These are phyloP conservation scores for Millerozyma miso DNA, from an alignment of 805 yeast genomes.

Conservation along the genomic window DNA sequence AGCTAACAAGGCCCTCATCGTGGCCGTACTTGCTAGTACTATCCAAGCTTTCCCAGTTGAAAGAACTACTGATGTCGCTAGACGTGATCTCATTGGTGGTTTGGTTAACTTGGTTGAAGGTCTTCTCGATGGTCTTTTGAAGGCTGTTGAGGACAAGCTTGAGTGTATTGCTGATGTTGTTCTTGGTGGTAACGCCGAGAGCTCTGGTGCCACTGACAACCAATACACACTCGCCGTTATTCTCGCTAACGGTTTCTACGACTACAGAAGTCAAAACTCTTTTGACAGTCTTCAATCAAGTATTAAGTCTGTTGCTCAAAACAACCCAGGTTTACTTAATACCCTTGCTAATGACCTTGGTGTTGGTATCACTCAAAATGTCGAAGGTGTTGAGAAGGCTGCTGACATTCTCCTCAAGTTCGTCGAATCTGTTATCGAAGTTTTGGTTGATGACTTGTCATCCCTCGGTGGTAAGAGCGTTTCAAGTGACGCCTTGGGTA, in stretches of 20 bases:
- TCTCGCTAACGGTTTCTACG: slow-evolving; percentile 6
- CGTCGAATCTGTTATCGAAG: slow-evolving; percentile 2
- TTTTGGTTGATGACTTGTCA: neutral
- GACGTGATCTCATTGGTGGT: slow-evolving; percentile 4
- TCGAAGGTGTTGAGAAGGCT: slow-evolving; percentile 2
- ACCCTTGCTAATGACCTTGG: slow-evolving; percentile 4
- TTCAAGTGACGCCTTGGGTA: neutral
- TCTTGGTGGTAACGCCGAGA: slow-evolving; percentile 2
- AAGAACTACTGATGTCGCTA: neutral
- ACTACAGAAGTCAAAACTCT: slow-evolving; percentile 2
- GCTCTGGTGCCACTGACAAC: neutral
- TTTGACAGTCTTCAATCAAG: neutral
- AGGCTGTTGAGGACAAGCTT: slow-evolving; percentile 1
- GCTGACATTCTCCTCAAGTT: slow-evolving; percentile 1
- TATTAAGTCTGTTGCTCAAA: neutral
- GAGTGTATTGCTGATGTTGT: slow-evolving; percentile 5
- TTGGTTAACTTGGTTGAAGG: neutral
- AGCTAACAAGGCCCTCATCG: slow-evolving; percentile 1
- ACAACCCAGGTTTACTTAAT: slow-evolving; percentile 4
- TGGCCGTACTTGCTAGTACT: slow-evolving; percentile 3
- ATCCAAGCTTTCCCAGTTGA: slow-evolving; percentile 3
- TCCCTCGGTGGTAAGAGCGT: slow-evolving; percentile 1
- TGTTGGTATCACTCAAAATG: slow-evolving; percentile 3
- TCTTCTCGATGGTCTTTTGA: slow-evolving; percentile 2
- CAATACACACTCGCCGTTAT: slow-evolving; percentile 2